Base-by-base conservation (phyloP, 441 rosid species). In the Populus trichocarpa region DNA sequence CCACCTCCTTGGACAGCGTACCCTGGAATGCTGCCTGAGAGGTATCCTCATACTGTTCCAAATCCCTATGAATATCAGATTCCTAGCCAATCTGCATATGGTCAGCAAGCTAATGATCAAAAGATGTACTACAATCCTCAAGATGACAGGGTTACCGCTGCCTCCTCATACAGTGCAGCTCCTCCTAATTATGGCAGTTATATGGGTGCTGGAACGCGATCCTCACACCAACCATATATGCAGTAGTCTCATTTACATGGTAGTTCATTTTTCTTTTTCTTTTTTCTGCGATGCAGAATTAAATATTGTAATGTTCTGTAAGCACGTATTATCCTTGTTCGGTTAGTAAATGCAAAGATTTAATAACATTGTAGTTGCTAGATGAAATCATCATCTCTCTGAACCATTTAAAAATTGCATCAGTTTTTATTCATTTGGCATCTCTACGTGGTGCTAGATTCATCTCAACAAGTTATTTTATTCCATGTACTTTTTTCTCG, bases 41-140 rank as follows among this genome's bases (percentile, higher is more conserved):
- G 87, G 64, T 87, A 86, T 74, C 81, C 83, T 69, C 89, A 82
- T 28, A 64, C 83, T 0, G 85, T 25, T 77, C 75, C 85, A 28
- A 85, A 73, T 71, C 81, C 83, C 35, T 85, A 82, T 11, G 75
- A 86, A 61, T 85, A 86, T 77, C 88, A 87, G 79, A 80, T 80
- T 40, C 81, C 87, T 13, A 57, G 77, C 79, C 91, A 86, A 72
- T 28, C 88, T 5, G 77, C 76, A 2, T 84, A 79, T 53, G 81
- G 85, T 70, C 88, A 82, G 38, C 91, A 84, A 80, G 80, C 81
- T 30, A 77, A 42, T 42, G 87, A 89, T 78, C 90, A 83, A 74
- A 83, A 87, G 86, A 53, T 80, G 35, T 86, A 82, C 75, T 83
- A 84, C 80, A 82, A 87, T 74, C 75, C 87, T 67, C 87, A 78